These are phyloP conservation scores for Schizopora paradoxa DNA, from an alignment of 1,284 basidiomycete species.

Conservation along the genomic window DNA sequence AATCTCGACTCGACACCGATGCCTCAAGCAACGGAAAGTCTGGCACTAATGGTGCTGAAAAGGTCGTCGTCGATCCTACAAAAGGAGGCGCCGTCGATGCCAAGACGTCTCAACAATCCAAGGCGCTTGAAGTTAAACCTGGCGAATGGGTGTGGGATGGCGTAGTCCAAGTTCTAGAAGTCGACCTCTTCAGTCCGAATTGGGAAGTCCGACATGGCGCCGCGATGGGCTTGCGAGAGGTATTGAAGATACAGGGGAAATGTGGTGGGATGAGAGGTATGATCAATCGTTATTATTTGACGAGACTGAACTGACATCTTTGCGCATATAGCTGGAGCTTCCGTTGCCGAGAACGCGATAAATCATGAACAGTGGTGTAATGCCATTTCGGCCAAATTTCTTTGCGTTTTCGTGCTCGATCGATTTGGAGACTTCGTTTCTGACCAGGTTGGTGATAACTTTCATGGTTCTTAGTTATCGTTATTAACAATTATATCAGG, in stretches of 20 bases:
- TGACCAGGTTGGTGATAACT: slow-evolving; percentile 61
- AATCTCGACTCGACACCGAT: slow-evolving; percentile 52
- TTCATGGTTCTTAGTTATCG: slow-evolving; percentile 4
- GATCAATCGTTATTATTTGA: slow-evolving; percentile 15
- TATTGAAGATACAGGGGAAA: slow-evolving; percentile 82
- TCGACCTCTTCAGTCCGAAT: slow-evolving; percentile 80
- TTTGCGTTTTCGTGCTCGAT: slow-evolving; percentile 92
- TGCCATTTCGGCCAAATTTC: slow-evolving; percentile 78
- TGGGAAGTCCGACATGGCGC: slow-evolving; percentile 98
- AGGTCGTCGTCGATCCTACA: slow-evolving; percentile 67
- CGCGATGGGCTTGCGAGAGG: slow-evolving; percentile 85
- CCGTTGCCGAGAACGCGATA: slow-evolving; percentile 52
- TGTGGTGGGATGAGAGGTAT: slow-evolving; percentile 76
- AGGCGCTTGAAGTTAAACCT: slow-evolving; percentile 63
- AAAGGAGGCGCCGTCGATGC: slow-evolving; percentile 79
- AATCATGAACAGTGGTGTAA: slow-evolving; percentile 87
- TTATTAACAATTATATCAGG: slow-evolving; percentile 37
- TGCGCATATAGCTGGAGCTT: slow-evolving; percentile 39
- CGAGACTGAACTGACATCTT: slow-evolving; percentile 3
- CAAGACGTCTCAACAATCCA: slow-evolving; percentile 66
- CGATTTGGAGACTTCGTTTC: slow-evolving; percentile 97
- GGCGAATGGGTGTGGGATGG: slow-evolving; percentile 90
- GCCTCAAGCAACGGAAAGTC: slow-evolving; percentile 54
- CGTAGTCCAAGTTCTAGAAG: slow-evolving; percentile 75
- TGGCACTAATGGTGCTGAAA: slow-evolving; percentile 44